A percentile compares a stretch with the other conserved stretches of the same genome.
phyloP scores from a whole-genome alignment of 2,329 filamentous ascomycete species.

The Colletotrichum siamense region DNA sequence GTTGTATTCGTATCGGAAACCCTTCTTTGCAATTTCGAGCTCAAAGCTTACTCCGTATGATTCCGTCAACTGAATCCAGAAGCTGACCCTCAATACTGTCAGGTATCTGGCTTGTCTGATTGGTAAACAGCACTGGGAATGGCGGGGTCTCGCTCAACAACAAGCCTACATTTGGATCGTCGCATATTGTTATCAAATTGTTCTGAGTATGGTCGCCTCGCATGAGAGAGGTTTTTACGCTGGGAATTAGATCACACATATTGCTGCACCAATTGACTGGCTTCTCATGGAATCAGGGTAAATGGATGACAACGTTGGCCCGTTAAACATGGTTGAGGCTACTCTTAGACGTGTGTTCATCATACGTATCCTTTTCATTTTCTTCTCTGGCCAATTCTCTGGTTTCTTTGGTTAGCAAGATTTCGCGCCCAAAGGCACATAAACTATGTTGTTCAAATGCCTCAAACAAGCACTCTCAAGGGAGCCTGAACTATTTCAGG shows the following conservation, averaged over 20 bases:
- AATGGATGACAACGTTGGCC: background rate
- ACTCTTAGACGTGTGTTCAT: background rate
- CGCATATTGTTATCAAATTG: background rate
- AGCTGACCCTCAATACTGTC: no score
- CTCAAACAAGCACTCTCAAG: background rate
- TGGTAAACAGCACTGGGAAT: no score
- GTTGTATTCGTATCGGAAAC: background rate
- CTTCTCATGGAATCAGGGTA: background rate
- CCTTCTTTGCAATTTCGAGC: no score
- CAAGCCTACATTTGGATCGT: background rate
- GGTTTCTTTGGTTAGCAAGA: background rate
- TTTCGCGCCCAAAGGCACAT: background rate
- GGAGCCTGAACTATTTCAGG: background rate
- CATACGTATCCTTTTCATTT: background rate
- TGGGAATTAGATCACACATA: background rate
- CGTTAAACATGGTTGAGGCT: background rate
- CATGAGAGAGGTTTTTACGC: background rate
- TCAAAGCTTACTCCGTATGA: background rate
- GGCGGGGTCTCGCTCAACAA: background rate
- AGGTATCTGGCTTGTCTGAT: no score
- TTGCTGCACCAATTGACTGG: background rate
- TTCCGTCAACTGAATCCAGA: no score
- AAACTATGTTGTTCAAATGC: background rate
- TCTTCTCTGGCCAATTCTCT: background rate
- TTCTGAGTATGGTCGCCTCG: background rate